Evolutionary conservation across 192 early-diverging fungal genomes (phyloP).

Genomic region (Chytriomyces hyalinus): DNA sequence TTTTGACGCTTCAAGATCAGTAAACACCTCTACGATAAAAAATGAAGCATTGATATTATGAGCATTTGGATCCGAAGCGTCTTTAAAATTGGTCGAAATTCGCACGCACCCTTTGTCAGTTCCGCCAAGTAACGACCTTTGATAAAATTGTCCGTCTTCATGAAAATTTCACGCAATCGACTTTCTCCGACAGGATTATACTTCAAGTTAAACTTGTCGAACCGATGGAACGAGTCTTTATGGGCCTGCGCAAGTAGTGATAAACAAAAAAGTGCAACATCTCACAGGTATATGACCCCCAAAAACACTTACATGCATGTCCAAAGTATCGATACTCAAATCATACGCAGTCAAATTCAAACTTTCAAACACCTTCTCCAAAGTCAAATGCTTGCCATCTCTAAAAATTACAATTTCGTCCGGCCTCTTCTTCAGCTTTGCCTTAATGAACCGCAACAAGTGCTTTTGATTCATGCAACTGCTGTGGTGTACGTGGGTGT

Average conservation of each 20-base stretch:
- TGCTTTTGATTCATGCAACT: constrained; percentile 98
- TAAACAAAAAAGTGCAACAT: constrained; percentile 12
- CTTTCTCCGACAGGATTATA: constrained; percentile 96
- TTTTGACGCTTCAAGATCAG: constrained; percentile 89
- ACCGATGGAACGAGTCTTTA: constrained; percentile 94
- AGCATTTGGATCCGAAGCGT: background rate
- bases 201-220: constrained; percentile 97
- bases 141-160: constrained; percentile 94
- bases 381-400: constrained; percentile 80
- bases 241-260: constrained; percentile 62
- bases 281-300: background rate
- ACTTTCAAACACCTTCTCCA: constrained; percentile 85
- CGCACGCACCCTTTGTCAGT: constrained; percentile 74
- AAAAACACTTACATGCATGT: constrained; percentile 78
- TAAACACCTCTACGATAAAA: constrained; percentile 73
- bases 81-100: background rate
- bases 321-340: constrained; percentile 90
- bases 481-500: constrained; percentile 94
- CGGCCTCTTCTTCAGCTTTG: constrained; percentile 78
- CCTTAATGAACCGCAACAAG: constrained; percentile 91
- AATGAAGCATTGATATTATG: background rate
- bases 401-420: constrained; percentile 84
- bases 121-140: constrained; percentile 88
- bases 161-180: constrained; percentile 91
- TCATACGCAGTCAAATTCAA: constrained; percentile 93